Base-by-base conservation (phyloP, 1,284 basidiomycete genomes). In the Erythrobasidium hasegawianum region DNA sequence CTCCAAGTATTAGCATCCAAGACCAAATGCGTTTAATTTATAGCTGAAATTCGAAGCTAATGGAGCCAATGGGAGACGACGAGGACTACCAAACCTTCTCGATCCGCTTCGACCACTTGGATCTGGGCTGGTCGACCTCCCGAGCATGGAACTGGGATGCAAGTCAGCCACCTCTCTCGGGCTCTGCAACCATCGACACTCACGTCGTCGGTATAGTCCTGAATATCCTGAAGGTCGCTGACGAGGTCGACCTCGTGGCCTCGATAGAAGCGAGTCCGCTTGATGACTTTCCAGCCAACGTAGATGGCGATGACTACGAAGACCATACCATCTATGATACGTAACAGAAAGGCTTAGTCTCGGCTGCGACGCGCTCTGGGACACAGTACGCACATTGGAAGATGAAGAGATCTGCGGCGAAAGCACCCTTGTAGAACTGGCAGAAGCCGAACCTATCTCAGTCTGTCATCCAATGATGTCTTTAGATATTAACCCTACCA, bases 241-340 rank as follows among this genome's bases (percentile, higher is more conserved):
- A 52, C 43, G 20, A 71, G 41, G 49, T 69, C 68, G 50, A 66
- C 60, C 43, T 64, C 58, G 7, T 10, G 22, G 1, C 67, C 43
- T 14, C 61, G 50, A 16, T 54, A 57, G 49, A 66, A 64, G 41
- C 49, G 64, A 1, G 72, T 64, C 18, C 70, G 64, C 59, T 71
- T 71, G 39, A 71, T 29, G 41, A 70, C 9, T 64, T 76, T 76
- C 59, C 72, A 72, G 20, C 68, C 71, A 59, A 77, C 47, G 49
- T 69, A 67, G 53, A 76, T 72, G 53, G 69, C 73, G 16, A 69
- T 41, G 47, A 76, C 75, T 62, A 77, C 71, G 65, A 75, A 76
- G 45, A 73, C 64, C 50, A 71, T 71, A 2, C 72, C 74, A 59
- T 76, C 75, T 38, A 71, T 53, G 1, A 53, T 64, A 47, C 40